These are phyloP conservation scores for Auriscalpium microsporum DNA, from an alignment of 768 basidiomycete genomes.

Conservation along the genomic window DNA sequence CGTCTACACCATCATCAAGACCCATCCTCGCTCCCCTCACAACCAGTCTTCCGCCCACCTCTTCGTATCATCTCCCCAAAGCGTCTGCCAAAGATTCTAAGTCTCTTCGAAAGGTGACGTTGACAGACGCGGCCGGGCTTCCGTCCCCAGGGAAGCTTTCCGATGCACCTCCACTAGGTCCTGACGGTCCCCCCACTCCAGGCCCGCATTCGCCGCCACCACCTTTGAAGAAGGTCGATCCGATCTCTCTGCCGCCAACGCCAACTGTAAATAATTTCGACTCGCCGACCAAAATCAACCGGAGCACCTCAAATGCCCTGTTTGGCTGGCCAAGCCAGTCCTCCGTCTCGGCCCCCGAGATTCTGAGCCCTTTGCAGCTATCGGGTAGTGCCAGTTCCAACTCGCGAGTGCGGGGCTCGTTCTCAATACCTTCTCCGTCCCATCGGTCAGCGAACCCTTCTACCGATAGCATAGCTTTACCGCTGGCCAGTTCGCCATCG, in stretches of 20 bases:
- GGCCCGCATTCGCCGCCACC: constrained; percentile 9
- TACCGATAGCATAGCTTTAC: too few relatives aligned
- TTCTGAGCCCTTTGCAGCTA: constrained; percentile 22
- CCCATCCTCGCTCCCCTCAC: not conserved
- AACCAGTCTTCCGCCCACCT: constrained; percentile 5
- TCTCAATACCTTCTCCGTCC: too few relatives aligned
- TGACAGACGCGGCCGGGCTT: not conserved
- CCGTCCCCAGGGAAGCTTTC: not conserved
- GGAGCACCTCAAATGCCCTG: constrained; percentile 14
- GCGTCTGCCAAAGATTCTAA: not conserved
- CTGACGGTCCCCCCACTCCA: too few relatives aligned
- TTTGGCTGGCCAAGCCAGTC: constrained; percentile 19
- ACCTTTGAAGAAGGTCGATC: constrained; percentile 16
- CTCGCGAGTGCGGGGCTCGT: not conserved
- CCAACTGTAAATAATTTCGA: constrained; percentile 23
- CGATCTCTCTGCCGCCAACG: constrained; percentile 24
- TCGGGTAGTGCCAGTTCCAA: constrained; percentile 6
- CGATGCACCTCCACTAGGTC: too few relatives aligned
- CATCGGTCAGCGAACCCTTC: too few relatives aligned
- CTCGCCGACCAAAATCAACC: constrained; percentile 8
- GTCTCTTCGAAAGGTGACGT: not conserved
- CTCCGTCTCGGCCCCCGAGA: constrained; percentile 10
- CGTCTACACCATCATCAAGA: not conserved
- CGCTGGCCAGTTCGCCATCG: not conserved
- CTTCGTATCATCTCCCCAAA: constrained; percentile 1